phyloP scores from a whole-genome alignment of 1,139 yeast genomes.

The Blastobotrys buckinghamii region DNA sequence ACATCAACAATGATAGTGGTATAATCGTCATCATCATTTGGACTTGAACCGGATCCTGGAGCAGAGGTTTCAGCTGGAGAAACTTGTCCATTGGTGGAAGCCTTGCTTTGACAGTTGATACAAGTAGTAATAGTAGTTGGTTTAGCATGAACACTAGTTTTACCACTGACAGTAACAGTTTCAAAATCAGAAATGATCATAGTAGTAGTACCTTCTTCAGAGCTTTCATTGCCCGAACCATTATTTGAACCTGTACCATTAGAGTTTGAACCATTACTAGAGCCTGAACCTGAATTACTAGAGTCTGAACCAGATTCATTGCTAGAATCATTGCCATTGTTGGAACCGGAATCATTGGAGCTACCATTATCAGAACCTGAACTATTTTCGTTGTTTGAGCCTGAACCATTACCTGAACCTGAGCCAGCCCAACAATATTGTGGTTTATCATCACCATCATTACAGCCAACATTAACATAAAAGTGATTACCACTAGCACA shows the following conservation, averaged over 20 bases:
- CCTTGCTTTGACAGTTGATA: not conserved
- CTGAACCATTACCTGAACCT: not conserved
- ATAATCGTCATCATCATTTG: not conserved
- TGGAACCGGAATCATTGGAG: not conserved
- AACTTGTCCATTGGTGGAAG: no score
- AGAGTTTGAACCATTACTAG: not conserved
- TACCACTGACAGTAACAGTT: not conserved
- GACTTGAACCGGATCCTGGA: not conserved
- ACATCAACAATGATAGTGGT: not conserved
- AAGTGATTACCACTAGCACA: not conserved
- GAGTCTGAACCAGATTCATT: conserved; percentile 1
- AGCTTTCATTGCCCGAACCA: no score
- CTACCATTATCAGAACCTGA: not conserved
- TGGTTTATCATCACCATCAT: not conserved
- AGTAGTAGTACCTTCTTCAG: not conserved
- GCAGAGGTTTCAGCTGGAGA: not conserved
- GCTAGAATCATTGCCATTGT: not conserved
- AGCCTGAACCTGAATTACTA: not conserved
- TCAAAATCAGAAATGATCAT: not conserved
- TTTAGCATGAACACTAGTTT: not conserved
- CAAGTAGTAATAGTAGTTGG: not conserved
- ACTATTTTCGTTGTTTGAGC: not conserved
- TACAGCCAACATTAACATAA: conserved; percentile 1
- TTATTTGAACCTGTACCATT: conserved; percentile 2
- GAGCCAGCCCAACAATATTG: conserved; percentile 4